Evolutionary conservation across 1,284 basidiomycete genomes (phyloP), one percentile per base, ranked within the genome.

Genomic region (Hortiboletus rubellus): DNA sequence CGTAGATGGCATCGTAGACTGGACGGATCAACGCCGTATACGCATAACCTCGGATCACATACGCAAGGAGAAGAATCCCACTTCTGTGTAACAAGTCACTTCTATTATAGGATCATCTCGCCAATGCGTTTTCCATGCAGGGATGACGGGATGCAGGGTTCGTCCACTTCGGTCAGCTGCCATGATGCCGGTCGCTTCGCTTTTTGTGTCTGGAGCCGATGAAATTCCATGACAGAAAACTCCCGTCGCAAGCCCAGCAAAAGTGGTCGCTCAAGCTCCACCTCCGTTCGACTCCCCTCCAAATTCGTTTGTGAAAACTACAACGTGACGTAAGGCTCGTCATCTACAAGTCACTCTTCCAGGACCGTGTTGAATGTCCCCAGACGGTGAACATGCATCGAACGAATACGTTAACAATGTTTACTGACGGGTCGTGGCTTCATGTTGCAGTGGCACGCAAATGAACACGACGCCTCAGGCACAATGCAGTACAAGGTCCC

Each of bases 221-320:
- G 8, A 44, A 24, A 44, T 44, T 15, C 9, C 14, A 14, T 27
- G 42, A 43, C 42, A 27, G 24, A 15, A 27, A 44, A 15, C 14
- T 12, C 24, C 50, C 15, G 8, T 5, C 14, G n/a, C 17, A 15
- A 37, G 17, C 53, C 52, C 38, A 46, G 52, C 30, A 43, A 37
- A n/a, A 52, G 27, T 10, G 30, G 18, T 30, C 30, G 5, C 18
- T 46, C 31, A 31, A 33, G 33, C 12, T 34, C 48, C 48, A 18
- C 33, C n/a, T 36, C 24, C 5, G 22, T 14, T 30, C 15, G 22
- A 22, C 34, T 51, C 34, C 18, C 24, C 12, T 57, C 22, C 34
- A 55, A 36, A 47, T 8, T 30, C 11, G 22, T 51, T n/a, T 27
- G 45, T 36, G 57, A 43, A 58, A 57, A 17, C 11, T 50, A 15